Percentiles rank a stretch among this genome's conserved stretches.
Evolutionary conservation across 2,329 filamentous ascomycete species (phyloP).

Genomic region (Nothopassalora personata): DNA sequence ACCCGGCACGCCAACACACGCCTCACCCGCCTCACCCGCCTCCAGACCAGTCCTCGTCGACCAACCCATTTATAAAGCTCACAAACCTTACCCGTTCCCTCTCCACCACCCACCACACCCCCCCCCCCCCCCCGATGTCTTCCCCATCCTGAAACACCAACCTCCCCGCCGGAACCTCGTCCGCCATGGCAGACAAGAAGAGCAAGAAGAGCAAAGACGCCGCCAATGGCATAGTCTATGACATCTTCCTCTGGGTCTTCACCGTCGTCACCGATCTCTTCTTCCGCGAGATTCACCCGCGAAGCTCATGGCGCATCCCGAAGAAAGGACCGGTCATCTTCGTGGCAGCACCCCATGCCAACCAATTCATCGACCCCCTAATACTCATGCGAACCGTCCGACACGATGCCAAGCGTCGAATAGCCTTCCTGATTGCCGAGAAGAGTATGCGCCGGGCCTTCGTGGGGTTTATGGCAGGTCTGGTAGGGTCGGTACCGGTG

Average conservation of each 20-base stretch:
- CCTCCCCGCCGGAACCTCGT: neutral
- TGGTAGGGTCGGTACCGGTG: constrained; percentile 88
- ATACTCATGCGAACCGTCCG: constrained; percentile 88
- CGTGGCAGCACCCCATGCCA: constrained; percentile 93
- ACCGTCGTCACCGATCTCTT: constrained; percentile 89
- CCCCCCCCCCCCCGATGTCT: neutral
- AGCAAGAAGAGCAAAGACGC: constrained; percentile 22
- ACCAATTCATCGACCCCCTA: constrained; percentile 95
- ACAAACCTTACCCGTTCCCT: no score
- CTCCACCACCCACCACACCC: no score
- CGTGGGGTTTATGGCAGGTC: constrained; percentile 78
- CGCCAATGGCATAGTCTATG: constrained; percentile 48
- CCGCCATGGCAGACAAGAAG: constrained; percentile 10
- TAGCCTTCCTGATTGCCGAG: constrained; percentile 88
- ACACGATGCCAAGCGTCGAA: constrained; percentile 78
- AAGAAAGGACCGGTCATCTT: constrained; percentile 85
- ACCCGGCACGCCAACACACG: no score
- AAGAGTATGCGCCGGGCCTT: constrained; percentile 89
- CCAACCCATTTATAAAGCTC: no score
- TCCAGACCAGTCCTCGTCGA: no score
- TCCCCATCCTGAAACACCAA: neutral
- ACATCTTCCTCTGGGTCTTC: constrained; percentile 70
- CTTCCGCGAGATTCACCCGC: constrained; percentile 94
- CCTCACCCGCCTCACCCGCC: no score
- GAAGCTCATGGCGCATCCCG: constrained; percentile 92